phyloP scores from a whole-genome alignment of 2,329 filamentous ascomycete genomes.

The Phyllosticta citribraziliensis region DNA sequence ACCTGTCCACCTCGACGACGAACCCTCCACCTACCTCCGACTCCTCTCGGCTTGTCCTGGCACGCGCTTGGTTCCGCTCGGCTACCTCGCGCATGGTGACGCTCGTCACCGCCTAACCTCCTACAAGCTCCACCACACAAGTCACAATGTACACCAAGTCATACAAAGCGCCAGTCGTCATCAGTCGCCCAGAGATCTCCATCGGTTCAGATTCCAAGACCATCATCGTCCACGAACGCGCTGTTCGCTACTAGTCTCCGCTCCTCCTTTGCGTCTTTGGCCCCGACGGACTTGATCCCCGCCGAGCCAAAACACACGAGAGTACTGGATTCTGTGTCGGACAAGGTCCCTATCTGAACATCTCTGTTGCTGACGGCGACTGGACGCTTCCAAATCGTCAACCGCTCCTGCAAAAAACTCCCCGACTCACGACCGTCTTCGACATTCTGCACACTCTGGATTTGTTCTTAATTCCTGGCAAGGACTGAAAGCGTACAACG shows the following conservation, averaged over 20 bases:
- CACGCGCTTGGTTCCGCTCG: slow-evolving; percentile 4
- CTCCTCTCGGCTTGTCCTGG: slow-evolving; percentile 3
- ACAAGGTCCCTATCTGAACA: slow-evolving; percentile 32
- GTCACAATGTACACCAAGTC: slow-evolving; percentile 28
- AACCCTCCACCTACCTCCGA: slow-evolving; percentile 11
- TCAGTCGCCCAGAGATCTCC: slow-evolving; percentile 33
- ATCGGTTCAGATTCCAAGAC: slow-evolving; percentile 28
- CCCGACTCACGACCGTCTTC: neutral
- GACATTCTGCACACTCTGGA: slow-evolving; percentile 4
- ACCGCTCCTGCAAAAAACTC: slow-evolving; percentile 2
- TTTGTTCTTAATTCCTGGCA: slow-evolving; percentile 6
- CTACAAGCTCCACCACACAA: slow-evolving; percentile 15
- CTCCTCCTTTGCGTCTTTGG: slow-evolving; percentile 5
- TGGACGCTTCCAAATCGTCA: slow-evolving; percentile 20
- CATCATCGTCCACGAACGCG: slow-evolving; percentile 27
- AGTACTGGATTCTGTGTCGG: slow-evolving; percentile 24
- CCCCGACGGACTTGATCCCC: slow-evolving; percentile 1
- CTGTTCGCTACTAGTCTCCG: slow-evolving; percentile 16
- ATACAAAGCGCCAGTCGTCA: slow-evolving; percentile 30
- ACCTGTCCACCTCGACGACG: slow-evolving; percentile 12
- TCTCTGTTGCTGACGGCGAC: slow-evolving; percentile 35
- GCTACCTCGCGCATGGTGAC: slow-evolving; percentile 9
- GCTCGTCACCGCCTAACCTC: slow-evolving; percentile 19
- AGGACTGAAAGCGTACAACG: slow-evolving; percentile 9
- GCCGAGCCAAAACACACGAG: slow-evolving; percentile 14